Percentiles rank a stretch among this genome's conserved stretches.
Evolutionary conservation across 148 eudicot species (phyloP).

Genomic region (Chenopodium suecicum): DNA sequence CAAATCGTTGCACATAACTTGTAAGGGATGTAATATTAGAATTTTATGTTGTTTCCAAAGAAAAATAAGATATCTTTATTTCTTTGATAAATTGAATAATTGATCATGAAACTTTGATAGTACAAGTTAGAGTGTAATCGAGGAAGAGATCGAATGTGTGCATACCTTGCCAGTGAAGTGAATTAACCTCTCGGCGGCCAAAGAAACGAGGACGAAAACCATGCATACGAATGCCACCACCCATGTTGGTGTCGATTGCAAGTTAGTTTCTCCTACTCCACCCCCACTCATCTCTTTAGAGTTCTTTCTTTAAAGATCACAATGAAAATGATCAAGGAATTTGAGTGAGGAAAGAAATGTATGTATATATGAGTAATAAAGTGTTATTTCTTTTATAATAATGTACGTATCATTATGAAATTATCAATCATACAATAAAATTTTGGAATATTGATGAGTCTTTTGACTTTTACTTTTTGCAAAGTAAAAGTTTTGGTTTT

Average conservation of each 20-base stretch:
- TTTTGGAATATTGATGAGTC: not conserved
- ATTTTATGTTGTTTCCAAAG: too few relatives aligned
- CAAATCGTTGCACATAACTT: too few relatives aligned
- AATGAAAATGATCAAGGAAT: not conserved
- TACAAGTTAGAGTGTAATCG: not conserved
- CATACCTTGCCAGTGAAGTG: conserved; percentile 55
- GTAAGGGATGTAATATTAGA: too few relatives aligned
- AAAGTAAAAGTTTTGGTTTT: not conserved
- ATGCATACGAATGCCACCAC: conserved; percentile 53
- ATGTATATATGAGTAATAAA: too few relatives aligned
- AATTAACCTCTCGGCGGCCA: conserved; percentile 44
- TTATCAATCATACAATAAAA: not conserved
- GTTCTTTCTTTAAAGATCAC: not conserved
- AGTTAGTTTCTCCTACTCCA: conserved; percentile 34
- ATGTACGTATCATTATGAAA: not conserved
- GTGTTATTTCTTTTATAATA: not conserved
- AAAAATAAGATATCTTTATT: too few relatives aligned
- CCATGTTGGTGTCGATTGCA: conserved; percentile 67
- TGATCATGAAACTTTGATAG: too few relatives aligned
- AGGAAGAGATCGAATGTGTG: too few relatives aligned
- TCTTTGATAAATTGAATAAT: too few relatives aligned
- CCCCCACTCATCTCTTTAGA: conserved; percentile 16
- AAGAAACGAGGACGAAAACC: conserved; percentile 54
- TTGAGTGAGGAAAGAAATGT: not conserved
- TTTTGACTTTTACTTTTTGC: conserved; percentile 6